Evolutionary conservation across 23 red algal genomes (phyloP).

Genomic region (Agarophyton chilense): DNA sequence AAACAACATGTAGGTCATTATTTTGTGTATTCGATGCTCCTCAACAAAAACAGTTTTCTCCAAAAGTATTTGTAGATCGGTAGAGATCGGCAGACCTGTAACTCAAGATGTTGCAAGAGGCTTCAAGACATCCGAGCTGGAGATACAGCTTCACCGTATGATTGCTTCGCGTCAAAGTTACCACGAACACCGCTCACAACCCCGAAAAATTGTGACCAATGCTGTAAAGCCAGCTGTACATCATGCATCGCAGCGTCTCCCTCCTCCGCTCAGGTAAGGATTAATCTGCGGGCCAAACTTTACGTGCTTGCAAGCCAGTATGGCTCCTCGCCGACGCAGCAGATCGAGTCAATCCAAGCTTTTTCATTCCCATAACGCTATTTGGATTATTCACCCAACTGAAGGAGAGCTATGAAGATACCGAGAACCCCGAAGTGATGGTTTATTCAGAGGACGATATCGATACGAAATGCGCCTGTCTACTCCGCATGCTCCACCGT

Average conservation of each 20-base stretch:
- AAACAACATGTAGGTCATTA: no score
- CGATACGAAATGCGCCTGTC: neutral
- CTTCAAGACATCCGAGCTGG: no score
- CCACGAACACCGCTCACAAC: no score
- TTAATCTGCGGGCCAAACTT: conserved; percentile 18
- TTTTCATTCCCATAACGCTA: neutral
- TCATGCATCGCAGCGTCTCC: neutral
- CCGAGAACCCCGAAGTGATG: conserved; percentile 14
- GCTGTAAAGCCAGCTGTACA: conserved; percentile 43
- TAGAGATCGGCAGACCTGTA: no score
- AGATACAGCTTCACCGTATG: no score
- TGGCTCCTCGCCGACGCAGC: neutral
- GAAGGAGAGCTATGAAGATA: neutral
- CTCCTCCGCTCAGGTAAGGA: neutral
- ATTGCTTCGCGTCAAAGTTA: no score
- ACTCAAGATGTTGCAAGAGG: no score
- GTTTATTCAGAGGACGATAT: conserved; percentile 27
- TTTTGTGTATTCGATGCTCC: no score
- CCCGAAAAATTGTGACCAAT: conserved; percentile 45
- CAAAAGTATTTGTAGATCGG: no score
- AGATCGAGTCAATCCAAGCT: neutral
- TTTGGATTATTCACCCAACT: neutral
- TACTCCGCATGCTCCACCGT: neutral
- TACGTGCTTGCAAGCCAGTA: neutral
- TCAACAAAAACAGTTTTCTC: no score